These are phyloP conservation scores for Annulohypoxylon truncatum DNA, from an alignment of 2,329 filamentous ascomycete genomes.

Conservation along the genomic window DNA sequence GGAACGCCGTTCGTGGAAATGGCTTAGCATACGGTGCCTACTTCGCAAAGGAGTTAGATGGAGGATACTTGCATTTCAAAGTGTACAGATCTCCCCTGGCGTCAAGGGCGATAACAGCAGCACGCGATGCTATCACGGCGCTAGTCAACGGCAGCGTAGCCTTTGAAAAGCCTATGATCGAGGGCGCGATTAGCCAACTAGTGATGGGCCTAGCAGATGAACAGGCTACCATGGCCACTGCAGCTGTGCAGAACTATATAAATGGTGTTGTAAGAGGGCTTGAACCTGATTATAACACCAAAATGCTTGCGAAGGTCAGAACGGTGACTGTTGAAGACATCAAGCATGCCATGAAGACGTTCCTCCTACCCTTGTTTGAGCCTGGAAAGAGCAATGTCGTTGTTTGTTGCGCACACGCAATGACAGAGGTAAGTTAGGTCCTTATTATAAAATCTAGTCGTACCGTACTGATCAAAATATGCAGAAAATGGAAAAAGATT, in stretches of 20 bases:
- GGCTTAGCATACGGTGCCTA: conserved; percentile 91
- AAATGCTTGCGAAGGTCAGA: conserved; percentile 80
- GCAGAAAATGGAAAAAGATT: conserved; percentile 79
- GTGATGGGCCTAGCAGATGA: conserved; percentile 89
- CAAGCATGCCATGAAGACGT: conserved; percentile 75
- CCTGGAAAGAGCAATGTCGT: conserved; percentile 85
- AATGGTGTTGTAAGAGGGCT: conserved; percentile 82
- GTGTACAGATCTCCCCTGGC: conserved; percentile 92
- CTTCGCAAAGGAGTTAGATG: conserved; percentile 81
- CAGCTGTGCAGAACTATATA: conserved; percentile 86
- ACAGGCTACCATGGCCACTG: conserved; percentile 84
- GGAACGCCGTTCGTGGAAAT: conserved; percentile 91
- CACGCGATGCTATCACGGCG: conserved; percentile 77
- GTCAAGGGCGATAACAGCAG: conserved; percentile 84
- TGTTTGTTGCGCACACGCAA: conserved; percentile 85
- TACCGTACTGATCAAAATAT: conserved; percentile 12
- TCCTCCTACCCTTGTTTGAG: conserved; percentile 83
- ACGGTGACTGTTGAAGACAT: conserved; percentile 82
- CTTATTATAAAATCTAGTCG: neutral
- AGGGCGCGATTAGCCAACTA: conserved; percentile 90
- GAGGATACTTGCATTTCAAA: conserved; percentile 83
- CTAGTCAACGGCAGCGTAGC: conserved; percentile 77
- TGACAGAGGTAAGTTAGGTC: conserved; percentile 77
- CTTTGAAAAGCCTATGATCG: conserved; percentile 84
- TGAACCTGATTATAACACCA: conserved; percentile 79